Percentiles rank a stretch among this genome's conserved stretches.
phyloP scores from a whole-genome alignment of 2,329 filamentous ascomycete species.

The Chlorencoelia australis region DNA sequence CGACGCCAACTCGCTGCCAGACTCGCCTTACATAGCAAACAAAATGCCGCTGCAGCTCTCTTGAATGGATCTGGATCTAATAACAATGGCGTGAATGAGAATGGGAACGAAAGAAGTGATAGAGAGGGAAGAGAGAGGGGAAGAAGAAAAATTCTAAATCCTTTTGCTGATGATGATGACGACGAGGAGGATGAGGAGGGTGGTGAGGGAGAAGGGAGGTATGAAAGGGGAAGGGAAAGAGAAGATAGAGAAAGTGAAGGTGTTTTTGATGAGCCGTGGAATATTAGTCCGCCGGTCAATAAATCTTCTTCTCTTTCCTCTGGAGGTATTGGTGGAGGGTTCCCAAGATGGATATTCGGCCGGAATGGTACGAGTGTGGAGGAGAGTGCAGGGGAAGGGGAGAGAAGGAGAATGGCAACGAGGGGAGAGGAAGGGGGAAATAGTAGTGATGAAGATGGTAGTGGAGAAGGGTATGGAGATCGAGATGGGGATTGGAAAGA shows the following conservation, averaged over 20 bases:
- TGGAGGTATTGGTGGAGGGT: no score
- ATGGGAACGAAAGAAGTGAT: slow-evolving; percentile 7
- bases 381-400: slow-evolving; percentile 5
- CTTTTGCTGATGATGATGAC: slow-evolving; percentile 26
- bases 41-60: slow-evolving; percentile 23
- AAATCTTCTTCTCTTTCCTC: no score
- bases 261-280: no score
- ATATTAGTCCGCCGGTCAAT: no score
- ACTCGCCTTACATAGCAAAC: slow-evolving; percentile 65
- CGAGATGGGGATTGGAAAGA: neutral
- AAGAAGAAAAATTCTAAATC: slow-evolving; percentile 21
- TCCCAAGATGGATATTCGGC: no score
- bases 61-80: no score
- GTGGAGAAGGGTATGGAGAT: slow-evolving; percentile 13
- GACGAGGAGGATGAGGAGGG: slow-evolving; percentile 23
- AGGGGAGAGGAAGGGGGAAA: slow-evolving; percentile 4
- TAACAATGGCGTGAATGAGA: no score
- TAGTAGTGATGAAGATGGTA: slow-evolving; percentile 4
- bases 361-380: slow-evolving; percentile 18
- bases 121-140: slow-evolving; percentile 15
- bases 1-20: slow-evolving; percentile 84
- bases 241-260: slow-evolving; percentile 1
- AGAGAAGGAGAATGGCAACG: no score
- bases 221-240: slow-evolving; percentile 3
- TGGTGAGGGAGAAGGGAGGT: slow-evolving; percentile 12